A percentile compares a stretch with the other conserved stretches of the same genome.
These are phyloP conservation scores for Globisporangium cystogenes DNA, from an alignment of 352 stramenopile genomes.

Conservation along the genomic window DNA sequence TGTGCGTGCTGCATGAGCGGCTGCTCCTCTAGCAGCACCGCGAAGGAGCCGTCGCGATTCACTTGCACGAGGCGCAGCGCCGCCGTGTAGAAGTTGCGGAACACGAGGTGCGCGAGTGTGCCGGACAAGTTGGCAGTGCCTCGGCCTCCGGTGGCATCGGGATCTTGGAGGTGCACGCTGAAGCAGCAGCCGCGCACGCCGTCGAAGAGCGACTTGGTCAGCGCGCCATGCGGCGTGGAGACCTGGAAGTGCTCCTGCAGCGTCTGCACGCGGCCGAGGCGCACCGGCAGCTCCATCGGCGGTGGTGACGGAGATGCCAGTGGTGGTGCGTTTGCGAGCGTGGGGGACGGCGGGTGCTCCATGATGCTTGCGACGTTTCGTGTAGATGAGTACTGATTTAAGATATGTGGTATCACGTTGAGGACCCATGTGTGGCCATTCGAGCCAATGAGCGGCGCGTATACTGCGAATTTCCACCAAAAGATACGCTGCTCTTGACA, in stretches of 20 bases:
- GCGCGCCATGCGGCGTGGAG: slow-evolving; percentile 4
- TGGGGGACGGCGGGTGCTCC: neutral
- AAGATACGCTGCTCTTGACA: neutral
- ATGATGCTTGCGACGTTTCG: neutral
- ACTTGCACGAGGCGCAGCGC: slow-evolving; percentile 46
- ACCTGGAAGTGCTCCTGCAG: slow-evolving; percentile 18
- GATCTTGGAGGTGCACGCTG: slow-evolving; percentile 27
- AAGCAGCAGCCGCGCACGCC: slow-evolving; percentile 31
- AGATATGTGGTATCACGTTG: neutral
- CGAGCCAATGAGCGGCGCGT: slow-evolving; percentile 5
- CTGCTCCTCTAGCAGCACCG: slow-evolving; percentile 30
- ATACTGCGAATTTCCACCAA: slow-evolving; percentile 7
- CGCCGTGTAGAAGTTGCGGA: slow-evolving; percentile 68
- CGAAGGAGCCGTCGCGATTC: slow-evolving; percentile 32
- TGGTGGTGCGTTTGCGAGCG: no score
- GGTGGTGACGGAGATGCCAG: neutral
- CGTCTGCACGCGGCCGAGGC: slow-evolving; percentile 9
- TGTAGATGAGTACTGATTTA: neutral
- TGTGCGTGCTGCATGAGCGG: slow-evolving; percentile 54
- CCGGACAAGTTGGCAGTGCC: neutral
- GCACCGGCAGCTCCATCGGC: slow-evolving; percentile 17
- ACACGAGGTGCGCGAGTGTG: slow-evolving; percentile 30
- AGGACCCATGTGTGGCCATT: neutral
- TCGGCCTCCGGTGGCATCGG: neutral
- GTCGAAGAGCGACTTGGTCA: slow-evolving; percentile 14